Conservation (phyloP, 2,329 filamentous ascomycete genomes). For the Claviceps quebecensis region DNA sequence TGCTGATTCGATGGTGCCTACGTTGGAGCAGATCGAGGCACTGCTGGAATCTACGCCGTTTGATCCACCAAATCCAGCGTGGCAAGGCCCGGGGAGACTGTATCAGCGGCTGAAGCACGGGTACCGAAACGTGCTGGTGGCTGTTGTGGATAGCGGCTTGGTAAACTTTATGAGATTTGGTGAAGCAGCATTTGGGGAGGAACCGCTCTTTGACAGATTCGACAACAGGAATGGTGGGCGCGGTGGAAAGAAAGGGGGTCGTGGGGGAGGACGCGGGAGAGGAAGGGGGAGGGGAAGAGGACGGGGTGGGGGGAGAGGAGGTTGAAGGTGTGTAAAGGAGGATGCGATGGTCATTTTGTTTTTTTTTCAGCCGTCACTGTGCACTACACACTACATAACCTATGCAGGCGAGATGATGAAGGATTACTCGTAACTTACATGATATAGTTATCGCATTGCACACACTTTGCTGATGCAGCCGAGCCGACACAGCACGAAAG, state of each 20-base stretch:
- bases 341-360: too few species aligned
- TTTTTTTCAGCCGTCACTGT: too few species aligned
- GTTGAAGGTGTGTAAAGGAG: background rate
- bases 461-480: too few species aligned
- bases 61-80: slow-evolving; percentile 36
- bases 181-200: slow-evolving; percentile 66
- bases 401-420: too few species aligned
- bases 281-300: slow-evolving; percentile 9
- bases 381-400: too few species aligned
- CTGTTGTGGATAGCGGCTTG: slow-evolving; percentile 78
- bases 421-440: too few species aligned
- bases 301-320: slow-evolving; percentile 9
- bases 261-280: slow-evolving; percentile 13
- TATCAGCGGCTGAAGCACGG: slow-evolving; percentile 76
- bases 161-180: slow-evolving; percentile 75
- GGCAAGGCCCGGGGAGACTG: slow-evolving; percentile 33
- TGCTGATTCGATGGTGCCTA: slow-evolving; percentile 55
- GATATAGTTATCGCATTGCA: too few species aligned
- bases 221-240: slow-evolving; percentile 29
- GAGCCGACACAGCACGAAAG: too few species aligned
- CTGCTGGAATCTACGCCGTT: slow-evolving; percentile 63
- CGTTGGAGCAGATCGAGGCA: slow-evolving; percentile 53
- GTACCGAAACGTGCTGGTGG: slow-evolving; percentile 68
- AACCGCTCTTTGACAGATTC: slow-evolving; percentile 53
- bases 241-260: slow-evolving; percentile 19